A percentile compares a stretch with the other conserved stretches of the same genome.
Evolutionary conservation across 257 asterid genomes (phyloP).

Genomic region (Plantago elongata): DNA sequence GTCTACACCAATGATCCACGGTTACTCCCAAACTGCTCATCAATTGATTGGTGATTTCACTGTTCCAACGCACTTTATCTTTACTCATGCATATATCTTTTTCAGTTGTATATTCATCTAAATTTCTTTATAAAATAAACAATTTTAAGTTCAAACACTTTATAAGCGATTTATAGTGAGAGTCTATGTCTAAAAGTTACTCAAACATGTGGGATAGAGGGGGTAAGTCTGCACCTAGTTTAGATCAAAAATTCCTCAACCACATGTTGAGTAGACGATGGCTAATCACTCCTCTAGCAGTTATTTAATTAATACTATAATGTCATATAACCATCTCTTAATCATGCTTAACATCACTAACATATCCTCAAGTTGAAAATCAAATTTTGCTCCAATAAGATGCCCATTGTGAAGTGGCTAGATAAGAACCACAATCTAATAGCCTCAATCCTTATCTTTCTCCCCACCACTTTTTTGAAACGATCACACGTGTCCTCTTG

Average conservation of each 20-base stretch:
- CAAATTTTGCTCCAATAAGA: constrained; percentile 14
- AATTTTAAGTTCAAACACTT: no score
- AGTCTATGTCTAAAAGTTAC: no score
- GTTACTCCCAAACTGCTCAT: no score
- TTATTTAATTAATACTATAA: background rate
- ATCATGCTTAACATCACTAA: constrained; percentile 1
- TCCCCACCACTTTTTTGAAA: constrained; percentile 14
- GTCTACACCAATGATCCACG: no score
- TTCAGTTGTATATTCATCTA: no score
- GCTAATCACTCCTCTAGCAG: background rate
- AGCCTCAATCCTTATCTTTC: constrained; percentile 41
- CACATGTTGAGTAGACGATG: constrained; percentile 1
- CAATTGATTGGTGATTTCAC: no score
- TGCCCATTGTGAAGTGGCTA: constrained; percentile 31
- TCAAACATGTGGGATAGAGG: no score
- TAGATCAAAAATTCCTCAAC: background rate
- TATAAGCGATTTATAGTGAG: no score
- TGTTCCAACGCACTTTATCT: no score
- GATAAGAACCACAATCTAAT: constrained; percentile 44
- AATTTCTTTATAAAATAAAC: no score
- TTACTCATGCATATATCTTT: no score
- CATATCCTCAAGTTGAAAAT: background rate
- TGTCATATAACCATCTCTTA: background rate
- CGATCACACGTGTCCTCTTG: constrained; percentile 33
- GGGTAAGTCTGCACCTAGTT: constrained; percentile 5